Evolutionary conservation across 2,329 filamentous ascomycete genomes (phyloP).

Genomic region (Cytospora piceae): DNA sequence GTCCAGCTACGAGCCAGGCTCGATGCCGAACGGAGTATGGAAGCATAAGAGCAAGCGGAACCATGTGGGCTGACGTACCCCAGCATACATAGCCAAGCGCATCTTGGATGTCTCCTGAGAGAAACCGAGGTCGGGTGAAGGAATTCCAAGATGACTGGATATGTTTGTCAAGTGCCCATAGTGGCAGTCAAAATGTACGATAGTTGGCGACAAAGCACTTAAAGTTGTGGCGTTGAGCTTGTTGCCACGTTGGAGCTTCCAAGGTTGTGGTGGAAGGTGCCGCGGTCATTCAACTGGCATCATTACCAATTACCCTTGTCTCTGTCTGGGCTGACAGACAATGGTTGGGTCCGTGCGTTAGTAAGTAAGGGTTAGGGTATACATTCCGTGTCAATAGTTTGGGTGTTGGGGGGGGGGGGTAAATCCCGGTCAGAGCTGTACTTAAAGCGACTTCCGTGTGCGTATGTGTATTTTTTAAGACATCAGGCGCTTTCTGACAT

Average conservation of each 20-base stretch:
- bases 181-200: slow-evolving; percentile 17
- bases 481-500: neutral
- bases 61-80: slow-evolving; percentile 52
- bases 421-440: neutral
- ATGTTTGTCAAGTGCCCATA: slow-evolving; percentile 30
- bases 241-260: slow-evolving; percentile 30
- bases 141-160: slow-evolving; percentile 12
- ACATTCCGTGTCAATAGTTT: neutral
- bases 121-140: neutral
- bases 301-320: slow-evolving; percentile 11
- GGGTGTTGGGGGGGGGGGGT: neutral
- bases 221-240: slow-evolving; percentile 24
- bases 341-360: neutral
- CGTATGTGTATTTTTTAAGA: neutral
- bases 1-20: neutral
- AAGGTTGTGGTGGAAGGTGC: slow-evolving; percentile 4
- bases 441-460: neutral
- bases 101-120: slow-evolving; percentile 45
- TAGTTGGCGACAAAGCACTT: slow-evolving; percentile 8
- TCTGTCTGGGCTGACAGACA: neutral
- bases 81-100: slow-evolving; percentile 64
- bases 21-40: neutral
- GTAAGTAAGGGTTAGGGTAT: slow-evolving; percentile 6
- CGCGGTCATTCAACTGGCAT: slow-evolving; percentile 20
- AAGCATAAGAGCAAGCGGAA: neutral